Evolutionary conservation across 1,284 basidiomycete genomes (phyloP).

Genomic region (Coniferiporia sulphurascens): DNA sequence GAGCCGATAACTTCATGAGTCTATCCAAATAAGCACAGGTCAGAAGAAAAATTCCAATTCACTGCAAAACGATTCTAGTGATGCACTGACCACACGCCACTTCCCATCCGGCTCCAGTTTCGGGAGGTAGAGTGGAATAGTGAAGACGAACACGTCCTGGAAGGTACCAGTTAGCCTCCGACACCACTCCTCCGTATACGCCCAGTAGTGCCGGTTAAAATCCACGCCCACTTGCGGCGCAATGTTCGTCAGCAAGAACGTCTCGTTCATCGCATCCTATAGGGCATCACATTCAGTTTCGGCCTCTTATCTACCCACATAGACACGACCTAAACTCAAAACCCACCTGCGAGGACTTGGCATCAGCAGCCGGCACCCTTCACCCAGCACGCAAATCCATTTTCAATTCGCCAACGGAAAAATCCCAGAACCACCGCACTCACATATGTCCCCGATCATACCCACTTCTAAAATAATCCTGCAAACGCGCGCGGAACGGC

Average conservation of each 20-base stretch:
- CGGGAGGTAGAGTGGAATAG: conserved; percentile 95
- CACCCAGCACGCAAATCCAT: conserved; percentile 38
- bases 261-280: conserved; percentile 94
- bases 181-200: conserved; percentile 95
- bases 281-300: not conserved
- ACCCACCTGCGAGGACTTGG: conserved; percentile 74
- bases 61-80: conserved; percentile 2
- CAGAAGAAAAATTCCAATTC: not conserved
- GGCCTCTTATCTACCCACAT: not conserved
- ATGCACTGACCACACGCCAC: conserved; percentile 79
- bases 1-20: conserved; percentile 91
- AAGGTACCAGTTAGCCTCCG: conserved; percentile 82
- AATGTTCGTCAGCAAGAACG: conserved; percentile 93
- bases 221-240: conserved; percentile 97
- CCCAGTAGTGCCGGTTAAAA: conserved; percentile 99
- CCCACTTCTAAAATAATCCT: conserved; percentile 91
- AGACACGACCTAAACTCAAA: not conserved
- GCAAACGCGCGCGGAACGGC: conserved; percentile 79
- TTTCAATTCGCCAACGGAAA: not conserved
- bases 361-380: conserved; percentile 97
- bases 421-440: conserved; percentile 28
- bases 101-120: conserved; percentile 83
- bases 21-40: conserved; percentile 33
- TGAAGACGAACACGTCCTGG: conserved; percentile 95
- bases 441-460: conserved; percentile 98